Evolutionary conservation across 2,329 filamentous ascomycete species (phyloP), one percentile per base, ranked within the genome.

Genomic region (Paecilomyces sp.): DNA sequence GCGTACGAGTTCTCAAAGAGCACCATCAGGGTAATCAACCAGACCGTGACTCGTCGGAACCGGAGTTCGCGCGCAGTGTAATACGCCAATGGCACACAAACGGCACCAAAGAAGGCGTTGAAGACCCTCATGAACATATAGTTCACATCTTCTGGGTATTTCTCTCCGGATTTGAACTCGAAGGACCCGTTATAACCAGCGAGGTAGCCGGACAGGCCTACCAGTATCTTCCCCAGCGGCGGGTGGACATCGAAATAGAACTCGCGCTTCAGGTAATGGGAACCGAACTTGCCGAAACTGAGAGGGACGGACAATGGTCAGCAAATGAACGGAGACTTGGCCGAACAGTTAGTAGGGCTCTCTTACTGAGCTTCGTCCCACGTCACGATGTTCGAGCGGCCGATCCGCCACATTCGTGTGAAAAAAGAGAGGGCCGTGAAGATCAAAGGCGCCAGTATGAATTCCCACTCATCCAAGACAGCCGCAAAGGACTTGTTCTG

Each of bases 1-100:
- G 94, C 96, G 80, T 97, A 99, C 57, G 94, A 97, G 82, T 99
- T 99, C 77, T 99, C 94, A 81, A 92, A 99, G 51, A 99, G 86
- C 53, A 99, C 92, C 91, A 97, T 97, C 68, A 97, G 81, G 22
- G 92, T 94, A 60, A 97, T 88, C 60, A 99, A 83, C 94, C 94
- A 99, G 66, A 97, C 91, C 56, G 92, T 89, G 51, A 91, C 88
- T 65, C 89, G 87, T 72, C 86, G 88, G 72, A 97, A 88, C 72
- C 92, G 90, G 69, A 99, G 81, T 77, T 97, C 92, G 70, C 88
- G 90, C 34, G 93, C 93, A 41, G 94, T 99, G 76, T 85, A 97
- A 81, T 97, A 99, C 59, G 94, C 93, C 76, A 99, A 79, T 18
- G 94, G 94, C 54, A 99, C 87, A 72, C 91, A 97, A 62, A 94